Percentiles rank a stretch among this genome's conserved stretches.
These are phyloP conservation scores for Fusarium dlaminii DNA, from an alignment of 2,329 filamentous ascomycete genomes.

Conservation along the genomic window DNA sequence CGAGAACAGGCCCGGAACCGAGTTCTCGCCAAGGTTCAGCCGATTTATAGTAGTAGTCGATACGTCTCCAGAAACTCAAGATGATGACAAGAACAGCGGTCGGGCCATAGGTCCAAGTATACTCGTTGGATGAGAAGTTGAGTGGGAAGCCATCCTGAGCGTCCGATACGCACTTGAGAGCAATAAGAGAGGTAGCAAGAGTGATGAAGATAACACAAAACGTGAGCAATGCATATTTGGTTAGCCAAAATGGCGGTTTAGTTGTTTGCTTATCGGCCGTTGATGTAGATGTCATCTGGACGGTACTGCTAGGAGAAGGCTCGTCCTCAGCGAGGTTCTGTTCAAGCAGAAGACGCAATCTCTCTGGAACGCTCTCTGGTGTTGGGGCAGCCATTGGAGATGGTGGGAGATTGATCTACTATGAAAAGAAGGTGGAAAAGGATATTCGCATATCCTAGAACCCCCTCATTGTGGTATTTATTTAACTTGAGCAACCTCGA, in stretches of 20 bases:
- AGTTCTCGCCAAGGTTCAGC: neutral
- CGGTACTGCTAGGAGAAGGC: too few relatives aligned
- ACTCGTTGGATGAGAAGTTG: neutral
- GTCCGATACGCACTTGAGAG: neutral
- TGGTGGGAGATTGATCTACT: too few relatives aligned
- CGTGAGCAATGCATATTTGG: neutral
- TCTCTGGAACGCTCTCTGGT: too few relatives aligned
- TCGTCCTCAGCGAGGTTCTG: too few relatives aligned
- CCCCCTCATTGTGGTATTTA: too few relatives aligned
- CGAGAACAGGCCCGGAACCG: rapidly evolving
- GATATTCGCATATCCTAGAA: too few relatives aligned
- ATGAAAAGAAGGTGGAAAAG: too few relatives aligned
- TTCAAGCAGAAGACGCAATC: too few relatives aligned
- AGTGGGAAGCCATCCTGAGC: neutral
- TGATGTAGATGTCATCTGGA: too few relatives aligned
- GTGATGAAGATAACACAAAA: rapidly evolving
- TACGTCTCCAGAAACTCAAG: neutral
- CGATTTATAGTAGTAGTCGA: neutral
- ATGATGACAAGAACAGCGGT: neutral
- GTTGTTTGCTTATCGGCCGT: too few relatives aligned
- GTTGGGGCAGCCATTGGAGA: too few relatives aligned
- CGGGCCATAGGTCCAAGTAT: neutral
- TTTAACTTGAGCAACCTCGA: too few relatives aligned
- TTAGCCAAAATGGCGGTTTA: neutral
- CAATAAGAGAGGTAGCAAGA: rapidly evolving